Conservation (phyloP, 148 eudicot species). For the Rhododendron molle region DNA sequence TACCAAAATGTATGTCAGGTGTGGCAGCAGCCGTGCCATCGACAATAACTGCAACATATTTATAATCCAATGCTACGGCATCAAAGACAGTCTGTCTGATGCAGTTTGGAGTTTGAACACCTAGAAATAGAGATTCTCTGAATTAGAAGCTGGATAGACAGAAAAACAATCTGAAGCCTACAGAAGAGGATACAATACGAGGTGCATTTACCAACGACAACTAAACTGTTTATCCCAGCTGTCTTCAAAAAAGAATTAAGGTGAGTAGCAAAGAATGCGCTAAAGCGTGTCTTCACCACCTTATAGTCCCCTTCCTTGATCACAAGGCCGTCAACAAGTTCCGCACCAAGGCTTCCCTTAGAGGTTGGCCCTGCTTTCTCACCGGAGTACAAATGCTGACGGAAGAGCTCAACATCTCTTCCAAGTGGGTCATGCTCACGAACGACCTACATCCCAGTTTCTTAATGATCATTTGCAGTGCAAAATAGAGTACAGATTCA, state of each 20-base stretch:
- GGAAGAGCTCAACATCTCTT: constrained; percentile 88
- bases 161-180: neutral
- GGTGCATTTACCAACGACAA: constrained; percentile 52
- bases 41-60: constrained; percentile 67
- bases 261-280: constrained; percentile 87
- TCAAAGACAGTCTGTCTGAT: constrained; percentile 94
- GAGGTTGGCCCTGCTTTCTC: constrained; percentile 62
- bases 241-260: constrained; percentile 66
- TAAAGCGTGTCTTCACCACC: constrained; percentile 87
- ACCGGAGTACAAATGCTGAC: constrained; percentile 55
- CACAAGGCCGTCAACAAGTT: constrained; percentile 77
- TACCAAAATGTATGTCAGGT: constrained; percentile 78
- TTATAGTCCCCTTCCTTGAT: constrained; percentile 73
- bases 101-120: constrained; percentile 99
- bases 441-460: constrained; percentile 53
- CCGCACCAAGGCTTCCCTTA: constrained; percentile 69
- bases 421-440: constrained; percentile 95
- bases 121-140: constrained; percentile 23
- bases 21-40: constrained; percentile 98
- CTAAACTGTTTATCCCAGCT: constrained; percentile 63
- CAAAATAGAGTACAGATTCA: neutral
- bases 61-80: constrained; percentile 89
- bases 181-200: neutral
- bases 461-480: neutral
- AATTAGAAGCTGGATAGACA: neutral